phyloP scores from a whole-genome alignment of 306 rosid genomes.

The Lablab purpureus region DNA sequence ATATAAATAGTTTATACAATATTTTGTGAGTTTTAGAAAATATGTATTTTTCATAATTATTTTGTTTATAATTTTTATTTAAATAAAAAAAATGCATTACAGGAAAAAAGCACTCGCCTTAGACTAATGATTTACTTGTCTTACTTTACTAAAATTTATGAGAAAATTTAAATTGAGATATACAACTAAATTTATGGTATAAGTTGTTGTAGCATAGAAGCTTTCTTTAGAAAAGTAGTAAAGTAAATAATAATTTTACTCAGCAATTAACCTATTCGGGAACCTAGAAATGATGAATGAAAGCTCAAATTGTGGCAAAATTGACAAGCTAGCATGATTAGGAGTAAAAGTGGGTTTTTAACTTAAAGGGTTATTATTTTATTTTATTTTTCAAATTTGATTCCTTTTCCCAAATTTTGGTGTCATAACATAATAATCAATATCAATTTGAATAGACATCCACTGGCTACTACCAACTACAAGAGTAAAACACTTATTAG shows the following conservation, averaged over 20 bases:
- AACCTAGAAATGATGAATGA: background rate
- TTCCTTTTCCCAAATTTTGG: background rate
- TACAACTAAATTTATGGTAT: background rate
- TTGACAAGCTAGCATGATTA: constrained; percentile 9
- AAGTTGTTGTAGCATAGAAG: background rate
- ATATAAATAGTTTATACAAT: too few species aligned
- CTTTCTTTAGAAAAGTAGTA: background rate
- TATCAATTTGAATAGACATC: background rate
- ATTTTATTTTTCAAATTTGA: background rate
- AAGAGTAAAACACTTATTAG: background rate
- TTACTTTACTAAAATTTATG: too few species aligned
- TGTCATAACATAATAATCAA: constrained; percentile 5
- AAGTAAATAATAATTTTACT: background rate
- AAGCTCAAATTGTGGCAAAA: background rate
- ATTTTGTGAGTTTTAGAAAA: too few species aligned
- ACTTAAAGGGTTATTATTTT: background rate
- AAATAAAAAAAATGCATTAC: too few species aligned
- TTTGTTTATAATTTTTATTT: too few species aligned
- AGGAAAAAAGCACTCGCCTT: too few species aligned
- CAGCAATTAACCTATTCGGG: background rate
- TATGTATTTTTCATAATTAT: too few species aligned
- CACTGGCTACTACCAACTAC: background rate
- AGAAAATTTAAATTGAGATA: background rate
- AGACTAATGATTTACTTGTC: too few species aligned
- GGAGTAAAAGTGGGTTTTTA: constrained; percentile 12